These are phyloP conservation scores for Sextonia rubra DNA, from an alignment of 164 flowering plant genomes.

Conservation along the genomic window DNA sequence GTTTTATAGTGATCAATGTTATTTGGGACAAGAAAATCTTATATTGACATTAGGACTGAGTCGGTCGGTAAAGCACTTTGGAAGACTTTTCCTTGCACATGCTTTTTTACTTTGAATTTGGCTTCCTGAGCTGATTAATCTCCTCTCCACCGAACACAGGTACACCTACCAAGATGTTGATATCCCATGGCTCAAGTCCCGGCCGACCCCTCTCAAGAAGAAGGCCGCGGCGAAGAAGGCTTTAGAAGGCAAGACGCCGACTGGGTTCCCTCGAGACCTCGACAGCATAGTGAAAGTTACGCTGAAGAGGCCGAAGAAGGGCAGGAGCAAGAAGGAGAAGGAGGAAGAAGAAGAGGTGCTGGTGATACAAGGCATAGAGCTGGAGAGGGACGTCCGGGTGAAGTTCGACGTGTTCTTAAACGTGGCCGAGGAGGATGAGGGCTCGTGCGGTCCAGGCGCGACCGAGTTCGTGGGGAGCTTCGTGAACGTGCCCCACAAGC, in stretches of 20 bases:
- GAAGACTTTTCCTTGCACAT: too few relatives aligned
- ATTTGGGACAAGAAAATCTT: too few relatives aligned
- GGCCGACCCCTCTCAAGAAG: conserved; percentile 9
- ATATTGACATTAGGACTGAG: too few relatives aligned
- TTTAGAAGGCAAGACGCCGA: conserved; percentile 8
- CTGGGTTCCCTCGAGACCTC: conserved; percentile 32
- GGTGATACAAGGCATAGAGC: conserved; percentile 16
- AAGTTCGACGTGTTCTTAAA: conserved; percentile 61
- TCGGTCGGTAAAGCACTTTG: too few relatives aligned
- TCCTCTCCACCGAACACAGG: conserved; percentile 17
- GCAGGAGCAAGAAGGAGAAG: conserved; percentile 47
- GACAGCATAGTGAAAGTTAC: conserved; percentile 21
- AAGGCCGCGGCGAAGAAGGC: conserved; percentile 21
- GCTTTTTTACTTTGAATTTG: too few relatives aligned
- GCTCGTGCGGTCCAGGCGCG: conserved; percentile 18
- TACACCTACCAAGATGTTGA: conserved; percentile 48
- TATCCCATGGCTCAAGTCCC: conserved; percentile 38
- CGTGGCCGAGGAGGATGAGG: conserved; percentile 50
- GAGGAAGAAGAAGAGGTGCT: conserved; percentile 33
- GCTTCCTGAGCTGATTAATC: too few relatives aligned
- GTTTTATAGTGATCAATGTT: too few relatives aligned
- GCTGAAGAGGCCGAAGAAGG: conserved; percentile 48
- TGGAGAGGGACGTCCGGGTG: conserved; percentile 32
- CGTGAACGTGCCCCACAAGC: conserved; percentile 40
- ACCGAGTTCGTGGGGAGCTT: conserved; percentile 59